Percentiles rank a stretch among this genome's conserved stretches.
These are phyloP conservation scores for Alternaria alternata DNA, from an alignment of 2,329 filamentous ascomycete genomes.

Conservation along the genomic window DNA sequence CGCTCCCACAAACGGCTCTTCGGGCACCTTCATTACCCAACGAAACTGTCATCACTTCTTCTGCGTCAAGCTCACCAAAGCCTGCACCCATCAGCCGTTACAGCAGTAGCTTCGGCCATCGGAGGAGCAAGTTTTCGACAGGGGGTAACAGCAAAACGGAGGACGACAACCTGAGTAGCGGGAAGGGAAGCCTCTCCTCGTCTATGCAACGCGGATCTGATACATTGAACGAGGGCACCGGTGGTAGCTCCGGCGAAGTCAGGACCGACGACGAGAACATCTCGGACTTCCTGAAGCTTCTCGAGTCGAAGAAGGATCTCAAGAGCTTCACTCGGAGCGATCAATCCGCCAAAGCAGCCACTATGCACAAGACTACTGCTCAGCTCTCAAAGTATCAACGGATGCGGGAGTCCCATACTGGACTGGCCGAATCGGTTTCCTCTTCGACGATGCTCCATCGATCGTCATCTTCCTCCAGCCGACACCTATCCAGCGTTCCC, in stretches of 20 bases:
- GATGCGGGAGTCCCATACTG: constrained; percentile 89
- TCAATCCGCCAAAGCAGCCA: constrained; percentile 66
- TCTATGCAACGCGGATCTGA: constrained; percentile 79
- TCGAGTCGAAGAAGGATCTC: constrained; percentile 88
- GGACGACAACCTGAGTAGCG: constrained; percentile 80
- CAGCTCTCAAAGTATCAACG: constrained; percentile 85
- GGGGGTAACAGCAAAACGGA: constrained; percentile 75
- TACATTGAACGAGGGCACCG: constrained; percentile 73
- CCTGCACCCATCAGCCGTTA: constrained; percentile 82
- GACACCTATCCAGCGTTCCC: constrained; percentile 72
- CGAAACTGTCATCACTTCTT: constrained; percentile 69
- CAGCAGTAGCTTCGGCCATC: constrained; percentile 92
- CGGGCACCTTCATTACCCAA: constrained; percentile 70
- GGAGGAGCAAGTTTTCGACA: constrained; percentile 78
- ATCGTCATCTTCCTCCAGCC: constrained; percentile 79
- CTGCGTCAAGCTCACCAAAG: constrained; percentile 78
- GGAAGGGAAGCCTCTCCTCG: constrained; percentile 77
- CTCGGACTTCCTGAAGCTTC: constrained; percentile 86
- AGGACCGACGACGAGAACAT: constrained; percentile 92
- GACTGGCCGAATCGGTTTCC: constrained; percentile 90
- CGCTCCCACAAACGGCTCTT: constrained; percentile 77
- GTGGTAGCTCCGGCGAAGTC: constrained; percentile 69
- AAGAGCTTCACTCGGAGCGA: constrained; percentile 77
- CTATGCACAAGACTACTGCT: constrained; percentile 77
- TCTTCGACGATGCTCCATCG: constrained; percentile 86